Evolutionary conservation across 2,329 filamentous ascomycete species (phyloP), one percentile per base, ranked within the genome.

Genomic region (Fusarium citri): DNA sequence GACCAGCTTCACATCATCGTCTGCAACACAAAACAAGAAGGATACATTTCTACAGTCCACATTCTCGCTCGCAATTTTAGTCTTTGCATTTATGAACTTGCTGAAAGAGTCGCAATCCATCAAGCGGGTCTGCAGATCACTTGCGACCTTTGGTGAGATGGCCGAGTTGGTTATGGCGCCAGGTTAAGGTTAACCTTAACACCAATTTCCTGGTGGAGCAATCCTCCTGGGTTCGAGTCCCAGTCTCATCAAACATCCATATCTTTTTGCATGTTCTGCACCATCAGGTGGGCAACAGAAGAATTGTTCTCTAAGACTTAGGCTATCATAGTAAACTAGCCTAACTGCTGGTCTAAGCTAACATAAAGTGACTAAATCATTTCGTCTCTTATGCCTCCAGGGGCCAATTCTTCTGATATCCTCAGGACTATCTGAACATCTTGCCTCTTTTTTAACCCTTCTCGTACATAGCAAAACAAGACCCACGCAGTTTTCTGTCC

Each of bases 161-260:
- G 71, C 71, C 71, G 69, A 73, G 71, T 73, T 72, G 71, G 71
- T 73, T 73, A 64, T 64, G 59, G 61, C 61, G 61, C 50, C 61
- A 64, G 61, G 61, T 64, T 64, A 64, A 64, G 61, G 71, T 72
- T 58, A 70, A 63, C 71, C 64, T 73, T 71, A 61, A 64, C 64
- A 68, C 56, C 60, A 55, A 57, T 61, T 71, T 73, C 71, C 69
- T 73, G 71, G 59, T 73, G 71, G 71, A 73, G 71, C 71, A 73
- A 73, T 73, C 71, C 71, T 73, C 69, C 69, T 73, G 71, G 71
- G 71, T 73, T 73, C 71, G 67, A 73, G 59, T 73, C 71, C 71
- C 71, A 73, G 69, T 73, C 69, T 73, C 64, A 72, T 73, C 71
- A 73, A 34, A 0, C 4, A n/a, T n/a, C n/a, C n/a, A 3, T 2